Conservation (phyloP, 2,329 filamentous ascomycete genomes). For the Diaporthe ampelina region DNA sequence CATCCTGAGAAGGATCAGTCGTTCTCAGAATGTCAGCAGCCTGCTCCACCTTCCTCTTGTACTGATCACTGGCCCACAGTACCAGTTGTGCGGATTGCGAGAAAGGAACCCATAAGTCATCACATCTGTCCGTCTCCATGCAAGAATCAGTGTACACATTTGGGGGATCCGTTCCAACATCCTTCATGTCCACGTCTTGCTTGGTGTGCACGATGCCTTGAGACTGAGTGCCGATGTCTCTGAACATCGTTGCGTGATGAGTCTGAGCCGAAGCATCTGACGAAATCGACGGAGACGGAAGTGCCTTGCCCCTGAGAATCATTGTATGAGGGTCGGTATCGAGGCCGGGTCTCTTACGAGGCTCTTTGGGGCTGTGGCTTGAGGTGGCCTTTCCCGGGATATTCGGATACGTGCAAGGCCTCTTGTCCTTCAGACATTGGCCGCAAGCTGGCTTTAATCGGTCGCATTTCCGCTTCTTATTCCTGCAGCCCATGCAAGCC, state of each 20-base stretch:
- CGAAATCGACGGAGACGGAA: no score
- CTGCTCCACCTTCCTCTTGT: not conserved
- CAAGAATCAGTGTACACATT: not conserved
- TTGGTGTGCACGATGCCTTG: not conserved
- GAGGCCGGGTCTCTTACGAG: not conserved
- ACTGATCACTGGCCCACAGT: not conserved
- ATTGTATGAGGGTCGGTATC: not conserved
- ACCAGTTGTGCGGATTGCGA: slow-evolving; percentile 1
- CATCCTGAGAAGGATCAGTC: not conserved
- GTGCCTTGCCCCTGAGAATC: not conserved
- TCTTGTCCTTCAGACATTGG: slow-evolving; percentile 6
- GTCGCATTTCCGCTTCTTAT: slow-evolving; percentile 18
- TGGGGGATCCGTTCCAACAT: not conserved
- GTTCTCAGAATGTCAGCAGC: not conserved
- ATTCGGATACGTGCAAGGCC: slow-evolving; percentile 10
- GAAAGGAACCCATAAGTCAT: not conserved
- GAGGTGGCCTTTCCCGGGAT: not conserved
- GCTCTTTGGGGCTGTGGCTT: not conserved
- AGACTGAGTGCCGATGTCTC: not conserved
- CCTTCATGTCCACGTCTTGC: not conserved
- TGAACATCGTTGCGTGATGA: not conserved
- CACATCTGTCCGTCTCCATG: not conserved
- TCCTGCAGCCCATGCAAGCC: slow-evolving; percentile 30
- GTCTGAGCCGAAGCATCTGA: not conserved
- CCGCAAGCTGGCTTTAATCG: slow-evolving; percentile 28